These are phyloP conservation scores for Sabuloglossum arenarium DNA, from an alignment of 495 filamentous ascomycete species.

Conservation along the genomic window DNA sequence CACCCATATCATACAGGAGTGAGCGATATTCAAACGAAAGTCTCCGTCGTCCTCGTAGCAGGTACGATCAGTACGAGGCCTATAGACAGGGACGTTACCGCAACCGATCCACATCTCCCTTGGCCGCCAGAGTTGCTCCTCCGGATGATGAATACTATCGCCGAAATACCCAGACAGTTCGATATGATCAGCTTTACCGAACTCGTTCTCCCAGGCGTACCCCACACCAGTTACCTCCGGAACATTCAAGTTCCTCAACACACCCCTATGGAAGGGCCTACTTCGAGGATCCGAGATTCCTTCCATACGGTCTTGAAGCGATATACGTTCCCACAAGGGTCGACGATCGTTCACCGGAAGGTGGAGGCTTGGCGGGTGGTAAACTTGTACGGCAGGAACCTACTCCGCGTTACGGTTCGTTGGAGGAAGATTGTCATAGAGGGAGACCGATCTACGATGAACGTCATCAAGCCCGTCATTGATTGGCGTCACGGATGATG, in stretches of 20 bases:
- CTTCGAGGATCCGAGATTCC: background rate
- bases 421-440: background rate
- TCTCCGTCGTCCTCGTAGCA: background rate
- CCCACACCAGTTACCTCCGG: background rate
- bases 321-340: background rate
- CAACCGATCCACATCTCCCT: constrained; percentile 1
- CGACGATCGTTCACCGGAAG: background rate
- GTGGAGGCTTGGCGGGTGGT: background rate
- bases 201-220: background rate
- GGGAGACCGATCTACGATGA: background rate
- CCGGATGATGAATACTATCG: background rate
- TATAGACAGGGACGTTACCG: background rate
- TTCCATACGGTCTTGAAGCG: background rate
- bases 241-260: background rate
- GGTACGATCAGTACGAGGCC: constrained; percentile 1
- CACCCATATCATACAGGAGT: background rate
- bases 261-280: background rate
- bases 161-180: background rate
- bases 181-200: background rate
- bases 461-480: background rate
- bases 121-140: background rate
- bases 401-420: background rate
- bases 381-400: background rate
- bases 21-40: background rate
- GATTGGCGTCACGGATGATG: background rate